These are phyloP conservation scores for Furculomyces boomerangus DNA, from an alignment of 371 early-diverging fungal species.

Conservation along the genomic window DNA sequence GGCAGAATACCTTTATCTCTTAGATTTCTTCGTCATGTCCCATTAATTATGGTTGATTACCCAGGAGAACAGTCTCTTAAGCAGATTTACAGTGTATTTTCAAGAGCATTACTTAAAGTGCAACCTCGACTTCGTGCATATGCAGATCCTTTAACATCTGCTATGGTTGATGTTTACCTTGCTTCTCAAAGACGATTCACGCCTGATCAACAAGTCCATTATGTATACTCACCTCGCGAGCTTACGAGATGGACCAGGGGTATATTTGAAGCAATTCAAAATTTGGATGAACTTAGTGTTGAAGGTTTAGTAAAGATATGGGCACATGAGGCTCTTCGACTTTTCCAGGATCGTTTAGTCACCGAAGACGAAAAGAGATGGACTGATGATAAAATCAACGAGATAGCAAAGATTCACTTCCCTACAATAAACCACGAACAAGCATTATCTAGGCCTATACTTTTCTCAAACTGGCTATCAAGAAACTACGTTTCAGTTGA, in stretches of 20 bases:
- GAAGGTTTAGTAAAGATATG: constrained; percentile 88
- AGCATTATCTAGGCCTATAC: constrained; percentile 75
- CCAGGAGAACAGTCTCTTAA: constrained; percentile 81
- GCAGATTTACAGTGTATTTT: constrained; percentile 92
- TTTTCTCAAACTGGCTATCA: constrained; percentile 94
- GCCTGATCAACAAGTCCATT: constrained; percentile 93
- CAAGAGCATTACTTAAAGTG: constrained; percentile 84
- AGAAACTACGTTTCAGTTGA: constrained; percentile 81
- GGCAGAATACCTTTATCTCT: constrained; percentile 91
- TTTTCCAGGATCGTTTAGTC: constrained; percentile 97
- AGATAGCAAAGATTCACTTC: constrained; percentile 74
- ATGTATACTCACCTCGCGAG: constrained; percentile 97
- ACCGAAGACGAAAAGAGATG: constrained; percentile 73
- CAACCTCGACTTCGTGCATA: constrained; percentile 85
- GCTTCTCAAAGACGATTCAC: constrained; percentile 83
- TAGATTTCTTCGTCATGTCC: constrained; percentile 91
- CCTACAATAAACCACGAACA: constrained; percentile 48
- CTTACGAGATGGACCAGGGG: constrained; percentile 96
- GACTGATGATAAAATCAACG: constrained; percentile 81
- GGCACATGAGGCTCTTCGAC: constrained; percentile 94
- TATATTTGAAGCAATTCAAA: constrained; percentile 84
- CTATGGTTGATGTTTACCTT: constrained; percentile 93
- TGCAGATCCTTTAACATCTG: constrained; percentile 77
- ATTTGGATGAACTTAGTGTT: constrained; percentile 56
- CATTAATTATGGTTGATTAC: constrained; percentile 95